Base-by-base conservation (phyloP, 805 yeast species). In the Jamesozyma spencerorum region DNA sequence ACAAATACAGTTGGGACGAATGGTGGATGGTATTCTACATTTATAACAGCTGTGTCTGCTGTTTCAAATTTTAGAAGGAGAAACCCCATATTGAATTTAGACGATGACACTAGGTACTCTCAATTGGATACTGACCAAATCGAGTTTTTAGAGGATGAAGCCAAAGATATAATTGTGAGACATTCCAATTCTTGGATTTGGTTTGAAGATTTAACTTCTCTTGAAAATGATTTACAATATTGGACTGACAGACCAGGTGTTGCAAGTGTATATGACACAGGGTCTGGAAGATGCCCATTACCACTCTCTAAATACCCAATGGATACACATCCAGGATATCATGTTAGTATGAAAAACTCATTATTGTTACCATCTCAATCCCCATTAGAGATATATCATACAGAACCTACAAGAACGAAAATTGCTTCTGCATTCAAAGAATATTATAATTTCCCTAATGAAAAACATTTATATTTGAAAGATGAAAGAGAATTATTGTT, bases 371-470 rank as follows among this genome's bases (percentile, higher is more conserved):
- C 66, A 1, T 49, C 55, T 2, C 44, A 47, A 6, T 48, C 57
- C 8, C 59, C 55, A 22, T 38, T 36, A 17, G 55, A 53, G 19
- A 47, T 47, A 13, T 57, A 50, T 27, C 66, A 68, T 45, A 44
- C 47, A 11, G 54, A 60, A 26, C 61, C 70, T 1, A 30, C 50
- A 7, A 48, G 47, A 41, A 67, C 69, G 3, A 63, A 61, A 37
- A 45, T 64, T 5, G 58, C 65, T 4, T 50, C 58, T 13, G 60
- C 65, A 1, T 46, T 63, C 17, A 63, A 58, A 44, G 45, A 64
- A 13, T 63, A 68, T 43, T 68, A 67, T 41, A 63, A 64, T 42
- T 65, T 46, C 34, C 60, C 60, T 3, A 50, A 55, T 20, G 69
- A 64, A 32, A 50, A 46, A 13, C 72, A 68, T 48, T 37, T 66